phyloP scores from a whole-genome alignment of 2,329 filamentous ascomycete species.

The Huntiella abstrusa region DNA sequence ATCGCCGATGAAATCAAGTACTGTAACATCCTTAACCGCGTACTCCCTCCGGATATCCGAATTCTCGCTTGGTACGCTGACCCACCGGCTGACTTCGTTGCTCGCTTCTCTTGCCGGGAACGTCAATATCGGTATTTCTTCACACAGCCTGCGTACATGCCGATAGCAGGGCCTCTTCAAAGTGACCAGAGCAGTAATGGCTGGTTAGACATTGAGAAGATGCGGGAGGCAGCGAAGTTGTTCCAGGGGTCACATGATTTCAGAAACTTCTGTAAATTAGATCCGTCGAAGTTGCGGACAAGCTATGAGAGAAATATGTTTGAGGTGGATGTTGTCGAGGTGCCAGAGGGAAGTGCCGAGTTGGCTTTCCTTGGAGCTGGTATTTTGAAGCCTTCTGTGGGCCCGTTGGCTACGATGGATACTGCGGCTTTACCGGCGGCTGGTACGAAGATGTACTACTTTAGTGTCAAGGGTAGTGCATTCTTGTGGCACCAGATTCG shows the following conservation, averaged over 20 bases:
- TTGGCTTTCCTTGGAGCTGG: slow-evolving; percentile 34
- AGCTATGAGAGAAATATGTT: slow-evolving; percentile 69
- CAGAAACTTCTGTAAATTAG: slow-evolving; percentile 90
- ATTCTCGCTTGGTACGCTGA: slow-evolving; percentile 83
- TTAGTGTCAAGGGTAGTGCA: slow-evolving; percentile 73
- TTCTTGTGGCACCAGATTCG: slow-evolving; percentile 98
- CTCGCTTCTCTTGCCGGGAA: slow-evolving; percentile 81
- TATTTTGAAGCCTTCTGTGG: slow-evolving; percentile 18
- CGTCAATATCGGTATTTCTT: slow-evolving; percentile 94
- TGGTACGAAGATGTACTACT: slow-evolving; percentile 58
- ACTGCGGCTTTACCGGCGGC: slow-evolving; percentile 7
- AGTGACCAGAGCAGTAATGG: slow-evolving; percentile 24
- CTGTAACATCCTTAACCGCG: slow-evolving; percentile 61
- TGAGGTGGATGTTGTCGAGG: slow-evolving; percentile 58
- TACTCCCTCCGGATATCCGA: slow-evolving; percentile 77
- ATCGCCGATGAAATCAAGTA: slow-evolving; percentile 72
- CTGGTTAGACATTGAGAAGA: slow-evolving; percentile 73
- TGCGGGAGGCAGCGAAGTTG: slow-evolving; percentile 62
- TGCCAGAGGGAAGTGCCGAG: slow-evolving; percentile 33
- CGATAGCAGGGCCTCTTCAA: slow-evolving; percentile 20
- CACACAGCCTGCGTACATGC: slow-evolving; percentile 74
- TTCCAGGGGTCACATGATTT: slow-evolving; percentile 84
- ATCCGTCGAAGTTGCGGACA: slow-evolving; percentile 71
- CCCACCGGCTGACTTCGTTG: slow-evolving; percentile 64
- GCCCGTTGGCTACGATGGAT: slow-evolving; percentile 5